Evolutionary conservation across 345 rosid species (phyloP), one percentile per base, ranked within the genome.

Genomic region (Microcos paniculata): DNA sequence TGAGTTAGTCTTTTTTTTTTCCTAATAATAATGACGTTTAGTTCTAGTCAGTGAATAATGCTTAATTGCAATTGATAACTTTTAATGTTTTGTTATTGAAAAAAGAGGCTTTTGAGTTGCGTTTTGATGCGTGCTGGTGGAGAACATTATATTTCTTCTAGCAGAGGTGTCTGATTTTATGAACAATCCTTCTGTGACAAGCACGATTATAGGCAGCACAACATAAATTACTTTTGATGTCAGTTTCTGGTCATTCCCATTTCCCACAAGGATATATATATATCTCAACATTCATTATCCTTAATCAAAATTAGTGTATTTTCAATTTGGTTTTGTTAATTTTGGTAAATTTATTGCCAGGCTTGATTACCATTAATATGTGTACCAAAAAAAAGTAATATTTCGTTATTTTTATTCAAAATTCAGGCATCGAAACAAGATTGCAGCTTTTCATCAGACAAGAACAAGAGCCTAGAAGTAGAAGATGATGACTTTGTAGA

Each of bases 341-440:
- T 28, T 28, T 38, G 0, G 72, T 46, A 38, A 30, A 18, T 48
- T 46, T 21, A 21, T 21, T 55, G 40, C 16, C 24, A 8, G 38
- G 42, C 42, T 48, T 0, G 57, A 68, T 28, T 68, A 14, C 72
- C 33, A 15, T 28, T 48, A 68, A 14, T 16, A 68, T 21, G 3
- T 19, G 8, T 23, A 21, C 31, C 21, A 6, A n/a, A n/a, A n/a
- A n/a, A n/a, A n/a, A n/a, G n/a, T n/a, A n/a, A n/a, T n/a, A n/a
- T n/a, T n/a, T n/a, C n/a, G n/a, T n/a, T n/a, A n/a, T n/a, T n/a
- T 56, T 38, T 56, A 16, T 35, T 55, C 35, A 40, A 56, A 21
- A 23, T 46, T 72, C 31, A 72, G 65, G 40, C 15, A 72, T 52
- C 64, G 35, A 23, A 72, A 57, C 65, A 57, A 72, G 65, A 33